A percentile compares a stretch with the other conserved stretches of the same genome.
phyloP scores from a whole-genome alignment of 352 stramenopile genomes.

The Globisporangium perplexum region DNA sequence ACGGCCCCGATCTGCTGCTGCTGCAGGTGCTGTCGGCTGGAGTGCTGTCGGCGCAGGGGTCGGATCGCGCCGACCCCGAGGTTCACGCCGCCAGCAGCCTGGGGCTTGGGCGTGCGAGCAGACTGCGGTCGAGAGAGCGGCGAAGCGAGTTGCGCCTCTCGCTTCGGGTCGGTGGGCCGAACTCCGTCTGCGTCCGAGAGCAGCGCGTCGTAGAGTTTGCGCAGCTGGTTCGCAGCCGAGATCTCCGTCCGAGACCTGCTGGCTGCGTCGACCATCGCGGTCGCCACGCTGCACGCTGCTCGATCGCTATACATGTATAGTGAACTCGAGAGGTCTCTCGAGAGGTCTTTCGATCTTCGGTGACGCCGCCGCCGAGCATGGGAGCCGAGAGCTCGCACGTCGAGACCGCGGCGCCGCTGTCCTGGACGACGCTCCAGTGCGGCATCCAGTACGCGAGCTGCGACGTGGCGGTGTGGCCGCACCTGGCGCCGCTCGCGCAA shows the following conservation, averaged over 20 bases:
- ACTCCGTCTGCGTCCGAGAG: neutral
- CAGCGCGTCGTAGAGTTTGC: conserved; percentile 21
- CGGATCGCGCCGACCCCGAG: conserved; percentile 18
- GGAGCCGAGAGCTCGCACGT: conserved; percentile 32
- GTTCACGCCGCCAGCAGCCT: neutral
- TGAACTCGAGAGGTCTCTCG: neutral
- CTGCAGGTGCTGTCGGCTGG: neutral
- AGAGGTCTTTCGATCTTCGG: conserved; percentile 12
- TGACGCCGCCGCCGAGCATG: conserved; percentile 13
- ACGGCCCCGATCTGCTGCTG: neutral
- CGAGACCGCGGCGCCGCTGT: conserved; percentile 1
- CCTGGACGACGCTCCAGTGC: conserved; percentile 26
- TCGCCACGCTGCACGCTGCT: no score
- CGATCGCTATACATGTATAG: neutral
- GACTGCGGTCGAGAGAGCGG: conserved; percentile 8
- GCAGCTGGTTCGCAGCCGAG: conserved; percentile 22
- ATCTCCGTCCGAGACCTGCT: conserved; percentile 23
- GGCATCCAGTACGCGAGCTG: conserved; percentile 44
- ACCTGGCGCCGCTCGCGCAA: conserved; percentile 42
- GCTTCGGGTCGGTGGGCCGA: neutral
- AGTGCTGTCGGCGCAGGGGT: conserved; percentile 11
- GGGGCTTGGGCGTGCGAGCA: conserved; percentile 4
- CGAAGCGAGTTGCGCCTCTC: neutral
- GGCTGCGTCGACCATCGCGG: conserved; percentile 1
- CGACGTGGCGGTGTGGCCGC: conserved; percentile 57